Percentiles rank a stretch among this genome's conserved stretches.
phyloP scores from a whole-genome alignment of 768 basidiomycete species.

The Lactarius tabidus region DNA sequence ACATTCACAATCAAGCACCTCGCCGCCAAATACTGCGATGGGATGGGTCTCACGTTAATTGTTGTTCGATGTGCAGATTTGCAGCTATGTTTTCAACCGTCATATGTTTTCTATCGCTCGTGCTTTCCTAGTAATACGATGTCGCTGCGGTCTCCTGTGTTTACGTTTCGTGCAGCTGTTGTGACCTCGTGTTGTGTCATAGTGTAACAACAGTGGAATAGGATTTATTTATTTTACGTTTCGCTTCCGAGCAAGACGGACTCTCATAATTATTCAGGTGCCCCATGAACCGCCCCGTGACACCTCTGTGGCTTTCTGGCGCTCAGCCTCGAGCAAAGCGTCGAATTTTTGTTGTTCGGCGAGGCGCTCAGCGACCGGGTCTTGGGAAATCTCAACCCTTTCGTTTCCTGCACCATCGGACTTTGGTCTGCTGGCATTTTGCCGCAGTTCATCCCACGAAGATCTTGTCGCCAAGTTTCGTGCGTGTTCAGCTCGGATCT shows the following conservation, averaged over 20 bases:
- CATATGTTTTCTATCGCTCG: neutral
- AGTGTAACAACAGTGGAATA: neutral
- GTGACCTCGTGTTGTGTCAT: neutral
- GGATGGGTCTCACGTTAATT: constrained; percentile 17
- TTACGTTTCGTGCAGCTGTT: neutral
- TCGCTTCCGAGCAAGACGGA: neutral
- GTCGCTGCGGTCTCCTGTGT: neutral
- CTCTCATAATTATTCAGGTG: neutral
- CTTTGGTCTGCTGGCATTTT: constrained; percentile 31
- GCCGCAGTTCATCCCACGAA: constrained; percentile 66
- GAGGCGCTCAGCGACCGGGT: constrained; percentile 35
- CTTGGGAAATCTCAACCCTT: constrained; percentile 35
- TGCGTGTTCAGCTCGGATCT: constrained; percentile 55
- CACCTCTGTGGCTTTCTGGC: constrained; percentile 34
- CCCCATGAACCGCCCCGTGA: constrained; percentile 9
- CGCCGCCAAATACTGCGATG: constrained; percentile 25
- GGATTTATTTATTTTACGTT: neutral
- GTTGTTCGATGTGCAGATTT: neutral
- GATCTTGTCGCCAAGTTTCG: constrained; percentile 41
- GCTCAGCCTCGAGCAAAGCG: constrained; percentile 55
- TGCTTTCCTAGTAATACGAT: neutral
- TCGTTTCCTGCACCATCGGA: constrained; percentile 33
- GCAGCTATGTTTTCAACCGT: too few relatives aligned
- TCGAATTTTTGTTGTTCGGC: constrained; percentile 55
- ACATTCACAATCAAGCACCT: constrained; percentile 8